Percentiles rank a stretch among this genome's conserved stretches.
These are phyloP conservation scores for Boletus bicolor DNA, from an alignment of 768 basidiomycete species.

Conservation along the genomic window DNA sequence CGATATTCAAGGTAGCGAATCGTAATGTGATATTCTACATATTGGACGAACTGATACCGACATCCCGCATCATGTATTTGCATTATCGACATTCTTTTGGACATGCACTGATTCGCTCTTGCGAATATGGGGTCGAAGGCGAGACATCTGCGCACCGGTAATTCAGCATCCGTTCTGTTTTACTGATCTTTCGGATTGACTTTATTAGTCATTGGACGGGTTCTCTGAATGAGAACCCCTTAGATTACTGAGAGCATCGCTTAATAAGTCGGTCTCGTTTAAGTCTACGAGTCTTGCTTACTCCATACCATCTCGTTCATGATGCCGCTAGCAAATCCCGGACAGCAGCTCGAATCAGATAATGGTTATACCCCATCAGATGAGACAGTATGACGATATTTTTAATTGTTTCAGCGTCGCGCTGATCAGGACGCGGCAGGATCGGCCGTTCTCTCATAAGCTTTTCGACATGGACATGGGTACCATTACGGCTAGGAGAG, in stretches of 20 bases:
- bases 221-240: not conserved
- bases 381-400: constrained; percentile 8
- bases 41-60: constrained; percentile 27
- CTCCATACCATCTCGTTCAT: not conserved
- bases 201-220: not conserved
- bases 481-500: constrained; percentile 31
- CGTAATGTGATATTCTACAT: constrained; percentile 32
- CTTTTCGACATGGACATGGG: constrained; percentile 28
- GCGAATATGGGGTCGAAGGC: not conserved
- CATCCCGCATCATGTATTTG: constrained; percentile 22
- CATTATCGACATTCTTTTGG: constrained; percentile 25
- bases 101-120: constrained; percentile 5
- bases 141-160: not conserved
- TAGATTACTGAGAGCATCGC: not conserved
- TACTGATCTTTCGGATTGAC: not conserved
- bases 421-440: constrained; percentile 12
- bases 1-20: constrained; percentile 27
- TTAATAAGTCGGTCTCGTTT: constrained; percentile 18
- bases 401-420: not conserved
- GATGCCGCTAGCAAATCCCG: constrained; percentile 1
- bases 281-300: not conserved
- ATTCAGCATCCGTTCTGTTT: not conserved
- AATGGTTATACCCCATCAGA: not conserved
- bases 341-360: constrained; percentile 1
- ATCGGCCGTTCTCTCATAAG: constrained; percentile 30